Conservation (phyloP, 495 filamentous ascomycete genomes). For the Tuber aestivum region DNA sequence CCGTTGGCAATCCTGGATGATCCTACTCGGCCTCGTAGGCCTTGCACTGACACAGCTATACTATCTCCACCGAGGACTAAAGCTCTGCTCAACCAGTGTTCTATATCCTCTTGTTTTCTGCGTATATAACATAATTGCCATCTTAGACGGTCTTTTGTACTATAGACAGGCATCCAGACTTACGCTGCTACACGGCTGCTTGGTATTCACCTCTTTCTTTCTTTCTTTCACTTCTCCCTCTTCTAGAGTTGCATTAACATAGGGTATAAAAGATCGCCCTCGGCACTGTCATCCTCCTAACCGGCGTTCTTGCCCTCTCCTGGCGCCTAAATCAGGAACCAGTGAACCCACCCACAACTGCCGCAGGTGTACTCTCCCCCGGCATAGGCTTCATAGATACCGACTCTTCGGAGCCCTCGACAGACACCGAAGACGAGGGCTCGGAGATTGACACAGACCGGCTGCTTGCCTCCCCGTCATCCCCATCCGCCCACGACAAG, state of each 20-base stretch:
- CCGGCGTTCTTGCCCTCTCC: slow-evolving; percentile 83
- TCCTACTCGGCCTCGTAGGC: slow-evolving; percentile 71
- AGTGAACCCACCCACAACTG: slow-evolving; percentile 51
- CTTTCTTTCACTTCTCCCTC: background rate
- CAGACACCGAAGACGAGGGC: slow-evolving; percentile 51
- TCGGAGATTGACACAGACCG: slow-evolving; percentile 46
- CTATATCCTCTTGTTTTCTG: slow-evolving; percentile 98
- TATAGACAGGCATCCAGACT: slow-evolving; percentile 83
- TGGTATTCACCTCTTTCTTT: slow-evolving; percentile 44
- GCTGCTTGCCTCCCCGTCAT: slow-evolving; percentile 44
- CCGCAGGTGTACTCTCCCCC: slow-evolving; percentile 59
- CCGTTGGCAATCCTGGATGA: slow-evolving; percentile 94
- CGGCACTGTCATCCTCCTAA: slow-evolving; percentile 77
- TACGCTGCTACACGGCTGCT: slow-evolving; percentile 63
- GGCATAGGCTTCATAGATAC: slow-evolving; percentile 62
- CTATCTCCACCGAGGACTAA: slow-evolving; percentile 87
- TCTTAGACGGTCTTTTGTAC: slow-evolving; percentile 94
- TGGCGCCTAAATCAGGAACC: slow-evolving; percentile 82
- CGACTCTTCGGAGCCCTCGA: slow-evolving; percentile 43
- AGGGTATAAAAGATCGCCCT: slow-evolving; percentile 56
- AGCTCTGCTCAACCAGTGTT: slow-evolving; percentile 89
- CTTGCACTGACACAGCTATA: slow-evolving; percentile 90
- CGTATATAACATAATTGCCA: slow-evolving; percentile 98
- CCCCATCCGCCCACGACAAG: slow-evolving; percentile 23
- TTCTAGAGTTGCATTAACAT: slow-evolving; percentile 14